These are phyloP conservation scores for Graphilbum fragrans DNA, from an alignment of 2,329 filamentous ascomycete species.

Conservation along the genomic window DNA sequence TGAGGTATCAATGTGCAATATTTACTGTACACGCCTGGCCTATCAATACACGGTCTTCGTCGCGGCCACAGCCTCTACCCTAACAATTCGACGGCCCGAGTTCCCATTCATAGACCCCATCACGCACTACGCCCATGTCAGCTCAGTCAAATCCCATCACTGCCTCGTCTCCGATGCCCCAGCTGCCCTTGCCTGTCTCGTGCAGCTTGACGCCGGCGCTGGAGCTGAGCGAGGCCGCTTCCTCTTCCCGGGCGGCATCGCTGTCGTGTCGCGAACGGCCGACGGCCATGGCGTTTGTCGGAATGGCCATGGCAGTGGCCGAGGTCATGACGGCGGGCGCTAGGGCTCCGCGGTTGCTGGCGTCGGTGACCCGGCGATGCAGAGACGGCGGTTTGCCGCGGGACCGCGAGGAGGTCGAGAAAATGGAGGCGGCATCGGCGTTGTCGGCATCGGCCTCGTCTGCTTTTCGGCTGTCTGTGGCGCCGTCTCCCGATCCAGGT, in stretches of 20 bases:
- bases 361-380: constrained; percentile 21
- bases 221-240: constrained; percentile 25
- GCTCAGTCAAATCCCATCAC: constrained; percentile 74
- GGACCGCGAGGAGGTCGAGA: constrained; percentile 31
- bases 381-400: constrained; percentile 29
- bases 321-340: constrained; percentile 3
- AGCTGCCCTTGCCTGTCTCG: constrained; percentile 44
- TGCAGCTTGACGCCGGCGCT: constrained; percentile 40
- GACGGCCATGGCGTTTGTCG: constrained; percentile 8
- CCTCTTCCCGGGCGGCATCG: constrained; percentile 30
- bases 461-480: constrained; percentile 1
- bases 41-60: too few relatives aligned
- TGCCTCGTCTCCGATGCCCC: constrained; percentile 75
- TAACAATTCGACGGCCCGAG: too few relatives aligned
- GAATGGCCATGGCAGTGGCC: constrained; percentile 8
- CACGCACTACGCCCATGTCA: too few relatives aligned
- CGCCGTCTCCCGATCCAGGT: constrained; percentile 1
- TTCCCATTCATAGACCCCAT: too few relatives aligned
- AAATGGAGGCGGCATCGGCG: constrained; percentile 31
- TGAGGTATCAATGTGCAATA: too few relatives aligned
- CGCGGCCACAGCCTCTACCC: too few relatives aligned
- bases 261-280: constrained; percentile 27
- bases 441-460: constrained; percentile 10
- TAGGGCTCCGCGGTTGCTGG: constrained; percentile 20
- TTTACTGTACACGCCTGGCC: too few relatives aligned